A percentile compares a stretch with the other conserved stretches of the same genome.
Conservation (phyloP, 1,139 yeast genomes). For the Scheffersomyces segobiensis region DNA sequence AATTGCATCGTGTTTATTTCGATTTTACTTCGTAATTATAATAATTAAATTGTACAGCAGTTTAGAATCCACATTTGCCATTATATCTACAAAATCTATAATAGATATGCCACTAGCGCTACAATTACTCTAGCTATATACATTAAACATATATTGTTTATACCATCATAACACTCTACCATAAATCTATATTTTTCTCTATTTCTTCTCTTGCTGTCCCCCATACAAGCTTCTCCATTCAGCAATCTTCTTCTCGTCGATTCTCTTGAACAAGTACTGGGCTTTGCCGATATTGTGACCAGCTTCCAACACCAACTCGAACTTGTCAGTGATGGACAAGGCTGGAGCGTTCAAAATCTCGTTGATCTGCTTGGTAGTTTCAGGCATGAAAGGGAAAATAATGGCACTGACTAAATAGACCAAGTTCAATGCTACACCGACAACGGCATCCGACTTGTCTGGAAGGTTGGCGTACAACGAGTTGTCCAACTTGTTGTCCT, state of each 20-base stretch:
- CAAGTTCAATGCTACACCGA: conserved; percentile 87
- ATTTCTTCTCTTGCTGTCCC: conserved; percentile 50
- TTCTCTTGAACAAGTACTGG: conserved; percentile 85
- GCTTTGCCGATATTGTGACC: conserved; percentile 94
- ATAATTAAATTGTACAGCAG: too few species aligned
- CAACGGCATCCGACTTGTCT: conserved; percentile 85
- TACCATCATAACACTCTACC: conserved; percentile 9
- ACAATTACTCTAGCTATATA: neutral
- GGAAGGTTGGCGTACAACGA: conserved; percentile 74
- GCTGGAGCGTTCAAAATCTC: conserved; percentile 83
- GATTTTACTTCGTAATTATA: neutral
- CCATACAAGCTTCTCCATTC: conserved; percentile 89
- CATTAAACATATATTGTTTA: neutral
- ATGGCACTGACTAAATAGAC: conserved; percentile 80
- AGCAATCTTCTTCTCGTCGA: conserved; percentile 84
- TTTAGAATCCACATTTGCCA: too few species aligned
- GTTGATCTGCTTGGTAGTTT: conserved; percentile 65
- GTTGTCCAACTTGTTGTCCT: conserved; percentile 93
- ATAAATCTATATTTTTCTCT: neutral
- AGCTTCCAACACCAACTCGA: conserved; percentile 64
- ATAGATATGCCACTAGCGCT: too few species aligned
- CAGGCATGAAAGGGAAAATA: conserved; percentile 89
- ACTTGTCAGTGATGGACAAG: conserved; percentile 73
- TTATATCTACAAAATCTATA: too few species aligned
- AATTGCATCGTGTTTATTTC: too few species aligned